Conservation (phyloP, 805 yeast genomes). For the Yarrowia porcina region DNA sequence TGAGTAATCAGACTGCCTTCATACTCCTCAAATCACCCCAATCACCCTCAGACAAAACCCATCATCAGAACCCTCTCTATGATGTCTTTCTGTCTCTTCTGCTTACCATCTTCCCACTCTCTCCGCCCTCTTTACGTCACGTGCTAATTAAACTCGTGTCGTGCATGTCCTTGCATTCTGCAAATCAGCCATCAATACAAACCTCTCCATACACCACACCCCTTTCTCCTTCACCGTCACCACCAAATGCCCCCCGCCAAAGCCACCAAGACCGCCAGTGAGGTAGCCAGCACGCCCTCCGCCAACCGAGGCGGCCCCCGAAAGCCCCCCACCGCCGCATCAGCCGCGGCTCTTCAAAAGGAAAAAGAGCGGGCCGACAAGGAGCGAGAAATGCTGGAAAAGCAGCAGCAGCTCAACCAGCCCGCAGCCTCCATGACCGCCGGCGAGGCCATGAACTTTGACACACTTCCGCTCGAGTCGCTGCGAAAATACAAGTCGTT, state of each 20-base stretch:
- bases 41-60: no score
- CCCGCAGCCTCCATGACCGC: background rate
- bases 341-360: background rate
- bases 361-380: slow-evolving; percentile 20
- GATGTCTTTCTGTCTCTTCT: no score
- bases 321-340: background rate
- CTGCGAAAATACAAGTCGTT: slow-evolving; percentile 65
- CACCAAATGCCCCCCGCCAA: slow-evolving; percentile 13
- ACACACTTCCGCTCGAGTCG: slow-evolving; percentile 55
- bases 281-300: background rate
- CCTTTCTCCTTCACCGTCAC: background rate
- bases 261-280: background rate
- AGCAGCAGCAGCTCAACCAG: slow-evolving; percentile 17
- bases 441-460: slow-evolving; percentile 53
- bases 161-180: slow-evolving; percentile 4
- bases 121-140: background rate
- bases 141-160: background rate
- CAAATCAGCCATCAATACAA: background rate
- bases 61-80: no score
- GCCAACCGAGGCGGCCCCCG: slow-evolving; percentile 17
- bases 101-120: no score
- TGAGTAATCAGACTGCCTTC: no score
- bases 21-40: no score
- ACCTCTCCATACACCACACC: background rate
- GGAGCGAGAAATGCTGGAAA: slow-evolving; percentile 18